Evolutionary conservation across 148 eudicot species (phyloP), one percentile per base, ranked within the genome.

Genomic region (Pouteria glomerata): DNA sequence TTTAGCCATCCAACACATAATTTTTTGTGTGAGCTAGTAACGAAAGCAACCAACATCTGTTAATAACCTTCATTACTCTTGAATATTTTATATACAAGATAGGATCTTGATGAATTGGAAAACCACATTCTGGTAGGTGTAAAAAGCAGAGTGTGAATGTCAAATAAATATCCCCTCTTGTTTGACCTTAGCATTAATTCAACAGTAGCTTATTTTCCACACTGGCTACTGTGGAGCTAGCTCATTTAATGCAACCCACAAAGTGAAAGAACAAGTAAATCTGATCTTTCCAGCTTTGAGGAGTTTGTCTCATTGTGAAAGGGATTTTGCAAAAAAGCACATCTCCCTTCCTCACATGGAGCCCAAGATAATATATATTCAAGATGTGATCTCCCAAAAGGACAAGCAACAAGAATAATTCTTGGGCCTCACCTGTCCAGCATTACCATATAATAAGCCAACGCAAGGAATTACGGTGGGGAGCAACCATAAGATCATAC

Each of bases 351-450:
- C 35, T 39, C 73, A 26, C 26, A 69, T 69, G 73, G 63, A 56
- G 63, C 63, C 63, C 51, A 69, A 39, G 61, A 69, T 18, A 69
- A 53, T 0, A 37, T 21, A 24, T 37, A 24, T 8, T 50, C 70
- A 30, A 26, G 13, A 56, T 6, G 18, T 41, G 60, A 69, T 55
- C 14, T 37, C 51, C 26, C 62, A 55, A 35, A 69, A 69, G 29
- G 35, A 56, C 63, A 53, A 56, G 18, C 63, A 69, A 56, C 51
- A 7, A 39, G 37, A 37, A 56, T 26, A 52, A 34, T 33, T n/a
- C 23, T 30, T 55, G 63, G 63, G 73, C 37, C 73, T 55, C 63
- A 35, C 31, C 21, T 53, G 72, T 69, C 72, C 26, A 37, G 42
- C 5, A 57, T 69, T 37, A 35, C 33, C 50, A 23, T 15, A 55